Evolutionary conservation across 768 basidiomycete genomes (phyloP), one percentile per base, ranked within the genome.

Genomic region (Russula virescens): DNA sequence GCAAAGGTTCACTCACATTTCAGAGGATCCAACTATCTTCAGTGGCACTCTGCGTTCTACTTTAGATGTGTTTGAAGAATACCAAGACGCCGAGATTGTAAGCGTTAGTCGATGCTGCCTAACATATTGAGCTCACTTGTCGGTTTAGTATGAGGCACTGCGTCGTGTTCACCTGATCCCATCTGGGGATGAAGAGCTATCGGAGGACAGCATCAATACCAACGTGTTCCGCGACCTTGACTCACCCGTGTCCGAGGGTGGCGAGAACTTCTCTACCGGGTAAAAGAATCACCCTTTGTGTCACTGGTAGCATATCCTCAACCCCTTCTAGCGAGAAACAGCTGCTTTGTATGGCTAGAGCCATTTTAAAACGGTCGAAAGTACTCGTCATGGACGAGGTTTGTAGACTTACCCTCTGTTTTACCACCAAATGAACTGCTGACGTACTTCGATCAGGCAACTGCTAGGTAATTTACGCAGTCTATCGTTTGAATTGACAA

Each of bases 221-320:
- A 93, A 93, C 62, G 82, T 89, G 3, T 91, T 91, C 81, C 82
- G 86, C 21, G 83, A 86, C 68, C 75, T 91, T 7, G 88, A 92
- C 64, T 87, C 85, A 0, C 67, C 79, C 9, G 88, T 91, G 3
- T 86, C 87, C 1, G 91, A 94, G 75, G 89, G 88, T 1, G 91
- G 90, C 19, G 93, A 95, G 21, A 95, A 94, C 75, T 94, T 94
- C 71, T 91, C 89, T 0, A 88, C 89, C 8, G 89, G 89, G 87
- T 88, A 61, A 50, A 79, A 71, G 28, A 43, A 34, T 35, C 55
- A 23, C 8, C 5, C 13, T 52, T 58, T 8, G 35, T 14, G 19
- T 19, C 18, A 10, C 45, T n/a, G 31, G 38, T 63, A 45, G 47
- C 26, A 47, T 43, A 13, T 31, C 56, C 47, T 55, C 13, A 54